Conservation (phyloP, 2,329 filamentous ascomycete species). For the Penicillium glabrum region DNA sequence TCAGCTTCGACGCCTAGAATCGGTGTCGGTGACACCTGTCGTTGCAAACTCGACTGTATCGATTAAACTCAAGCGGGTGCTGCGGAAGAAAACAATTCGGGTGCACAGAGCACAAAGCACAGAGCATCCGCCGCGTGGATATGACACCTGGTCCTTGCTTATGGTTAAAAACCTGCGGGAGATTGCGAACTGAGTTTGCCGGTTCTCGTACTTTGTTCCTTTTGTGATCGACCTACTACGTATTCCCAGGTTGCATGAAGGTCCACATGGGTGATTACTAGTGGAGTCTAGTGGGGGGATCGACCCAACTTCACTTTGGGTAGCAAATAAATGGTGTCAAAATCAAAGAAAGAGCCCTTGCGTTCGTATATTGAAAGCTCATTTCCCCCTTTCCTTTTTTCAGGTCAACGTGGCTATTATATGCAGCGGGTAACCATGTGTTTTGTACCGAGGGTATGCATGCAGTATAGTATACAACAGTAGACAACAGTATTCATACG, state of each 20-base stretch:
- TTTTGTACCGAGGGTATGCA: not conserved
- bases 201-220: not conserved
- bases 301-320: not conserved
- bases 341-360: not conserved
- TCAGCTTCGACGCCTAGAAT: not conserved
- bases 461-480: not conserved
- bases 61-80: conserved; percentile 11
- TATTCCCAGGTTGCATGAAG: not conserved
- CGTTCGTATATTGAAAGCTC: not conserved
- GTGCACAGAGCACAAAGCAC: conserved; percentile 1
- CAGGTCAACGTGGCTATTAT: conserved; percentile 16
- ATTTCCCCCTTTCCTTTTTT: not conserved
- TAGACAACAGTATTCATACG: not conserved
- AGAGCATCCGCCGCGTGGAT: conserved; percentile 14
- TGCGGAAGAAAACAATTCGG: conserved; percentile 8
- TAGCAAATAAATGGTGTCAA: not conserved
- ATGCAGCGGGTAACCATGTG: conserved; percentile 6
- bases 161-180: not conserved
- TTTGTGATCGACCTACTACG: not conserved
- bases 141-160: conserved; percentile 19
- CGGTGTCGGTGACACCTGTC: not conserved
- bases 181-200: not conserved
- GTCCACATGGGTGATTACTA: conserved; percentile 1
- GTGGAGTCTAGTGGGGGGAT: conserved; percentile 2
- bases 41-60: not conserved